phyloP scores from a whole-genome alignment of 345 rosid species.

The Ricinus communis region DNA sequence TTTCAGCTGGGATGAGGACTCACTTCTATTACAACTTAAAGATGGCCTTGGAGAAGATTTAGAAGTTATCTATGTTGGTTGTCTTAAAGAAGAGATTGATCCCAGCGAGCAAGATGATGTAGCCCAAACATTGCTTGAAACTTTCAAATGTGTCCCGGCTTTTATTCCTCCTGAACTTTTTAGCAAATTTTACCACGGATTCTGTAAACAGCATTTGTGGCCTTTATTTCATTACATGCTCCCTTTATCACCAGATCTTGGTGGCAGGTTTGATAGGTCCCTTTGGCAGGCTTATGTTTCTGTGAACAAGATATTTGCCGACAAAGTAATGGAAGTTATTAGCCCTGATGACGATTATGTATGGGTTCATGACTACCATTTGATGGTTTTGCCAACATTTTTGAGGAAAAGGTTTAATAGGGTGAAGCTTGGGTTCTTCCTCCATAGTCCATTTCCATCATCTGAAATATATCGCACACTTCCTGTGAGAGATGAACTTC shows the following conservation, averaged over 20 bases:
- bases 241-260: constrained; percentile 84
- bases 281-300: constrained; percentile 94
- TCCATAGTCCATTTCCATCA: constrained; percentile 93
- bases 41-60: constrained; percentile 87
- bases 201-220: constrained; percentile 93
- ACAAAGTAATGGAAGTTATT: constrained; percentile 92
- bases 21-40: constrained; percentile 88
- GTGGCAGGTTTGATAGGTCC: constrained; percentile 83
- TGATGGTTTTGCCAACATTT: constrained; percentile 92
- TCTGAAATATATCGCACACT: constrained; percentile 90
- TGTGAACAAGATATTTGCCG: constrained; percentile 91
- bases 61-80: constrained; percentile 89
- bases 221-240: constrained; percentile 97
- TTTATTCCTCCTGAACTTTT: constrained; percentile 74
- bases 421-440: constrained; percentile 90
- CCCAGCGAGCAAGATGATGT: constrained; percentile 73
- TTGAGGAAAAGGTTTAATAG: constrained; percentile 84
- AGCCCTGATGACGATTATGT: constrained; percentile 91
- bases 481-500: constrained; percentile 80
- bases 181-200: constrained; percentile 83
- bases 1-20: constrained; percentile 93
- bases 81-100: constrained; percentile 70
- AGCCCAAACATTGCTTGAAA: constrained; percentile 75
- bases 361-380: constrained; percentile 96
- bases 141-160: constrained; percentile 92